Evolutionary conservation across 2,329 filamentous ascomycete species (phyloP).

Genomic region (Colletotrichum sansevieriae): DNA sequence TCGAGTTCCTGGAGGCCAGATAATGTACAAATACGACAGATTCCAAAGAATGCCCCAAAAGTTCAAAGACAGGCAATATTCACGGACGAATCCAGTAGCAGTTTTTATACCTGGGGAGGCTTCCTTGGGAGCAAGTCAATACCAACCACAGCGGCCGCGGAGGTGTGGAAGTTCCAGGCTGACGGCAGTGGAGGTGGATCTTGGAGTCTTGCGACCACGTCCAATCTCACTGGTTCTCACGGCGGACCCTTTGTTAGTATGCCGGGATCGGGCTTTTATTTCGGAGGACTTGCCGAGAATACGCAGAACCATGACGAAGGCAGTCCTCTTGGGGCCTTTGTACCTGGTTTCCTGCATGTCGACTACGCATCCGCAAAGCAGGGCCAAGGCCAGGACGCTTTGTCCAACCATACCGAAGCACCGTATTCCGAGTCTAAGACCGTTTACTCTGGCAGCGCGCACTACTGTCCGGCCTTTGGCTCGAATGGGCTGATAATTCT

Average conservation of each 20-base stretch:
- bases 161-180: conserved; percentile 14
- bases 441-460: conserved; percentile 1
- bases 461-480: conserved; percentile 23
- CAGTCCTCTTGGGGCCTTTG: neutral
- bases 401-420: conserved; percentile 4
- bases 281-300: conserved; percentile 16
- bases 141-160: neutral
- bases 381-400: neutral
- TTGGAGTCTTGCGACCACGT: conserved; percentile 16
- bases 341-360: conserved; percentile 11
- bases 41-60: conserved; percentile 13
- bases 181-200: conserved; percentile 20
- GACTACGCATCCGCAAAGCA: conserved; percentile 11
- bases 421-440: conserved; percentile 5
- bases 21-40: neutral
- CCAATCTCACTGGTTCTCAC: neutral
- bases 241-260: neutral
- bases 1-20: conserved; percentile 23
- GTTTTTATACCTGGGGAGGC: conserved; percentile 26
- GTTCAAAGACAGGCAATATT: neutral
- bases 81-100: neutral
- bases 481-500: conserved; percentile 28
- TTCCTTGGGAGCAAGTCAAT: neutral
- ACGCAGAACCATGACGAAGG: neutral
- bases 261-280: conserved; percentile 12